Percentiles rank a stretch among this genome's conserved stretches.
Evolutionary conservation across 306 rosid species (phyloP).

Genomic region (Vachellia pachyceras): DNA sequence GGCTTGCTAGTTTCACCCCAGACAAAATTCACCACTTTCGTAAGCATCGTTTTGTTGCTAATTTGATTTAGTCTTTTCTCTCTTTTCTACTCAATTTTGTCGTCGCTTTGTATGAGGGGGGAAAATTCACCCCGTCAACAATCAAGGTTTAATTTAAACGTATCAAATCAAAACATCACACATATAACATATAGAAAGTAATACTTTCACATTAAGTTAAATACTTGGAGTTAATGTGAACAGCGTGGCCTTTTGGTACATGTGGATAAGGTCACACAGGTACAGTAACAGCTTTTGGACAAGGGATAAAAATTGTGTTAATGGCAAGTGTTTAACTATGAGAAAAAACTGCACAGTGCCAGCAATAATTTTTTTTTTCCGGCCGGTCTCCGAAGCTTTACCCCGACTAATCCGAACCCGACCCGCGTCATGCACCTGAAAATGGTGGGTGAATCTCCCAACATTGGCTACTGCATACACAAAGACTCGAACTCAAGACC

Average conservation of each 20-base stretch:
- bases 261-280: neutral
- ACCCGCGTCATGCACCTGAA: too few species aligned
- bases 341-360: neutral
- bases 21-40: neutral
- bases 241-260: neutral
- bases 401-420: too few species aligned
- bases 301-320: neutral
- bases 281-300: neutral
- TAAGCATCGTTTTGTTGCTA: neutral
- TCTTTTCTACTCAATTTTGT: neutral
- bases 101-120: neutral
- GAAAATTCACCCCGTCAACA: too few species aligned
- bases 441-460: too few species aligned
- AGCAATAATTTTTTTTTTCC: too few species aligned
- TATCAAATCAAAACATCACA: neutral
- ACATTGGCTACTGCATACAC: too few species aligned
- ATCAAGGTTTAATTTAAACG: neutral
- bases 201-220: neutral
- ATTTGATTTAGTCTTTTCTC: neutral
- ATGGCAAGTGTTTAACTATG: neutral
- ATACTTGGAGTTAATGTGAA: neutral
- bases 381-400: too few species aligned
- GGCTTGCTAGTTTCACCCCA: neutral
- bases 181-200: neutral
- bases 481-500: too few species aligned